Base-by-base conservation (phyloP, 805 yeast genomes). In the Starmera caribaea region DNA sequence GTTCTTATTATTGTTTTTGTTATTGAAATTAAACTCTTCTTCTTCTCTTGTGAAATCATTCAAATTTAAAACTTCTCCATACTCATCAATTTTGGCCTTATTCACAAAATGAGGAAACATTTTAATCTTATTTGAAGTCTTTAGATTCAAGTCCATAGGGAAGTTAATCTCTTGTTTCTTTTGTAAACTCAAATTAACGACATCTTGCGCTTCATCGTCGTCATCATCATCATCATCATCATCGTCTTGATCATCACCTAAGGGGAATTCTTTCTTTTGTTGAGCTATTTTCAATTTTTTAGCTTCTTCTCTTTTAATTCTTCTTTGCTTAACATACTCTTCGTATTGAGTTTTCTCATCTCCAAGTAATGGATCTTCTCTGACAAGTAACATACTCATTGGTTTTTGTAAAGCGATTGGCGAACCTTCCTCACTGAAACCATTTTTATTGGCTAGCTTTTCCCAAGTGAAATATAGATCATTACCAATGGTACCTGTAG, bases 91-190 rank as follows among this genome's bases (percentile, higher is more conserved):
- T 47, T 82, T 76, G 17, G 72, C 63, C 48, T 75, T 74, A 36
- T 68, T 71, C 1, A 73, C 71, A 31, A 74, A 63, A 48, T 66
- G 82, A 11, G 96, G 97, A 53, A 90, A 92, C 84, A 83, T 81
- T 9, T 21, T 21, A 7, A 21, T 21, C 34, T 69, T 74, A 57
- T 66, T 46, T 29, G 55, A 42, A 10, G 49, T 48, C 27, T 53
- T 58, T 14, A 51, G 50, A 36, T 55, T 61, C 9, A 58, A 59
- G 14, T 63, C 72, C 9, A 57, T 49, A 7, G 56, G 59, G 16
- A 21, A 21, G 26, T 21, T 21, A 5, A 53, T 45, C 43, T 49
- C 58, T 28, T 53, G 58, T 24, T 58, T 61, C 12, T 54, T 58
- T 26, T 57, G 58, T n/a, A 43, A 24, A 6, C 53, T 51, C 3